Evolutionary conservation across 441 rosid genomes (phyloP), one percentile per base, ranked within the genome.

Genomic region (Eruca vesicaria): DNA sequence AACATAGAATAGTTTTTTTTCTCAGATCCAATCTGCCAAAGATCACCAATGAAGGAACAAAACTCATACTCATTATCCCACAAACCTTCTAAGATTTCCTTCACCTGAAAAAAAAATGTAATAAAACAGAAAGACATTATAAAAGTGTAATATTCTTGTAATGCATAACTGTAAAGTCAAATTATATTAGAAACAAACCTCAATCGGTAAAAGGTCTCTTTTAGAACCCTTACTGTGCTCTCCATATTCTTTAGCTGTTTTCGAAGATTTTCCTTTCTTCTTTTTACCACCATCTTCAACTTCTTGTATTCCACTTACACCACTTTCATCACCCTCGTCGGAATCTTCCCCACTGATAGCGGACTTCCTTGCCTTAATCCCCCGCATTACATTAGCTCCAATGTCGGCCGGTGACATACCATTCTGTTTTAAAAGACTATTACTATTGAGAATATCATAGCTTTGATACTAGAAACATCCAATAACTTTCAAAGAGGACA

Each of bases 61-160:
- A 92, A 79, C 21, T 75, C 88, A 55, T 78, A 60, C 86, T 96
- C 99, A 81, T 96, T 92, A 79, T 88, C 84, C 99, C 99, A 96
- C 78, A 96, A 73, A 38, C 74, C 74, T 83, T 89, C 84, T 53
- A 87, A 64, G 68, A 89, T 81, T 45, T 79, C 79, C 71, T 83
- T 94, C 45, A 82, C 97, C 98, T 96, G 82, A 59, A 23, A 69
- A 80, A n/a, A 52, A 79, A 35, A 77, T 66, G 29, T 6, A 35
- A 20, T 8, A 32, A 6, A 12, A 18, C 23, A 28, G 32, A 41
- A 72, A 55, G 58, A 70, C 56, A 56, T 45, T 48, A 68, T 63
- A 66, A 36, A 66, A 14, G 48, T 64, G 60, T 14, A 65, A n/a
- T 6, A 0, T 6, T 53, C 32, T 31, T 9, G 5, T 23, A 6